Conservation (phyloP, 2,329 filamentous ascomycete species). For the Scedosporium apiospermum region DNA sequence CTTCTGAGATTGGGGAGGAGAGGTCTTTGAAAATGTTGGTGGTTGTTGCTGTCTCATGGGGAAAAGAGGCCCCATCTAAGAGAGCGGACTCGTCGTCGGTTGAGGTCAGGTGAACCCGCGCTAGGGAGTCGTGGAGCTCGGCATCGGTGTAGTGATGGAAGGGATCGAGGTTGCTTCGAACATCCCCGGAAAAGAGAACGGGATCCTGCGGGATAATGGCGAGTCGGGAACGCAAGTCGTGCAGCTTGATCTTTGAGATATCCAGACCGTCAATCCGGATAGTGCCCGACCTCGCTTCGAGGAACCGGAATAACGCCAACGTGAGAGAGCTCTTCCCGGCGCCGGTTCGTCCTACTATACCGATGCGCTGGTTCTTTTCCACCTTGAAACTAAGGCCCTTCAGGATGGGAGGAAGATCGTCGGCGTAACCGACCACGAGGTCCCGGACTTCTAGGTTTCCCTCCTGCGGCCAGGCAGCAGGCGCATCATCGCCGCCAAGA, state of each 20-base stretch:
- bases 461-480: conserved; percentile 66
- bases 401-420: conserved; percentile 60
- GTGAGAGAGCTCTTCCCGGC: conserved; percentile 54
- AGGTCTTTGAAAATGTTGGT: conserved; percentile 44
- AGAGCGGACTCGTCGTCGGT: conserved; percentile 45
- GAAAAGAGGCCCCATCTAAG: no score
- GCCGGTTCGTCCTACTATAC: conserved; percentile 54
- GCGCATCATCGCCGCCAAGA: conserved; percentile 50
- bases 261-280: conserved; percentile 51
- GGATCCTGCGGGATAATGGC: conserved; percentile 59
- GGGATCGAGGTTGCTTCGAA: conserved; percentile 61
- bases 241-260: conserved; percentile 47
- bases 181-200: conserved; percentile 41
- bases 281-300: conserved; percentile 43
- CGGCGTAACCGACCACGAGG: conserved; percentile 62
- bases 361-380: conserved; percentile 43
- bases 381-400: conserved; percentile 62
- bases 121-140: conserved; percentile 55
- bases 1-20: conserved; percentile 35
- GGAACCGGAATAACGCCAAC: conserved; percentile 51
- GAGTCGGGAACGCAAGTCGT: conserved; percentile 47
- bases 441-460: conserved; percentile 67
- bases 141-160: conserved; percentile 55
- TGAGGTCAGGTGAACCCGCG: conserved; percentile 49
- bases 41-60: conserved; percentile 23